Base-by-base conservation (phyloP, 2,329 filamentous ascomycete genomes). In the Canariomyces notabilis region DNA sequence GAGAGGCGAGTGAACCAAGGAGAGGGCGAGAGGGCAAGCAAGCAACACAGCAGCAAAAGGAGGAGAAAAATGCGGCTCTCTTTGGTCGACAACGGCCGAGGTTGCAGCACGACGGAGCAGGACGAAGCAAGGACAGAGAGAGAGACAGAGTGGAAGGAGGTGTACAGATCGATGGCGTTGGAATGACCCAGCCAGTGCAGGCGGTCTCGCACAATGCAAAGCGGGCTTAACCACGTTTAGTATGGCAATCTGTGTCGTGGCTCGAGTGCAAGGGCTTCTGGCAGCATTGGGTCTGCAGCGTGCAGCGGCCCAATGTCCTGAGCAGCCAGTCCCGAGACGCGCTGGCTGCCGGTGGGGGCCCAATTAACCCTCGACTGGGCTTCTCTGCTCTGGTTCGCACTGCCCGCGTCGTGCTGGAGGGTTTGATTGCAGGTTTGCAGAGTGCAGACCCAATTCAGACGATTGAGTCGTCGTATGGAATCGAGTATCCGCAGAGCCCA, bases 191-290 rank as follows among this genome's bases (percentile, higher is more conserved):
- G 51, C 51, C 47, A 54, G 49, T 50, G 49, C 45, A 56, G 51
- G 53, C 42, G 42, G 20, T n/a, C 49, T 55, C 54, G 52, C 51
- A 54, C 50, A 54, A 51, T 50, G 48, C 54, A 53, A 57, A 51
- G 44, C 57, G 53, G 56, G 58, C 59, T 59, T 60, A 57, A 60
- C 60, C 61, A 60, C 62, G 58, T 61, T 64, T 55, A 61, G 56
- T 58, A 57, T 59, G 59, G 59, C 59, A 29, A 55, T 54, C 50
- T 58, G 56, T 67, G 65, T 67, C 65, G 65, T 67, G 65, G 65
- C 65, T 67, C 65, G 64, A 67, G 65, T 67, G 64, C 64, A 59
- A n/a, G n/a, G 60, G 59, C 59, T 52, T 57, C 23, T 57, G 57
- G 57, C 57, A 59, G 57, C 57, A 55, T 44, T 55, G 51, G n/a